phyloP scores from a whole-genome alignment of 73 alveolate species.

The Stentor roeselii region DNA sequence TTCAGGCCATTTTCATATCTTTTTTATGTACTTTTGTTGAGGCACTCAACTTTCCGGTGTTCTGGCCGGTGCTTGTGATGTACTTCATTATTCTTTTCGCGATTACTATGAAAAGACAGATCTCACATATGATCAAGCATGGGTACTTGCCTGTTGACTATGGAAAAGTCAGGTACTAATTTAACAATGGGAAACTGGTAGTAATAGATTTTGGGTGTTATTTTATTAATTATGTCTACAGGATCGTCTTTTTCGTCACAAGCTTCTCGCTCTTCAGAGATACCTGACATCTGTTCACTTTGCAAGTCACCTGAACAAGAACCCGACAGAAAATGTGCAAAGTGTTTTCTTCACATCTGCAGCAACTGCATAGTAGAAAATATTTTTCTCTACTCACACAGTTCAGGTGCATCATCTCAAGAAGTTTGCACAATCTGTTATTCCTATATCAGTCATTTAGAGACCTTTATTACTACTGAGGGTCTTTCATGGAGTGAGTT shows the following conservation, averaged over 20 bases:
- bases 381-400: background rate
- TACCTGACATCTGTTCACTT: too few species aligned
- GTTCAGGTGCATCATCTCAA: background rate
- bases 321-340: background rate
- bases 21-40: constrained; percentile 36
- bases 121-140: constrained; percentile 30
- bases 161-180: constrained; percentile 9
- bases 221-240: too few species aligned
- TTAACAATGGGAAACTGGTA: too few species aligned
- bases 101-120: constrained; percentile 24
- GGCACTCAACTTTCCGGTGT: constrained; percentile 43
- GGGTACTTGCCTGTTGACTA: constrained; percentile 22
- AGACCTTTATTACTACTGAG: background rate
- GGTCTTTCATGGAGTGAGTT: background rate
- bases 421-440: background rate
- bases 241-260: too few species aligned
- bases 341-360: background rate
- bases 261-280: too few species aligned
- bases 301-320: too few species aligned
- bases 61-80: constrained; percentile 42
- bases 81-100: constrained; percentile 31
- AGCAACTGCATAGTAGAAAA: background rate
- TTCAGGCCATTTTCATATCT: constrained; percentile 26
- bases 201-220: too few species aligned
- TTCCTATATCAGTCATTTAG: background rate